Evolutionary conservation across 1,284 basidiomycete species (phyloP).

Genomic region (Ustilago crameri): DNA sequence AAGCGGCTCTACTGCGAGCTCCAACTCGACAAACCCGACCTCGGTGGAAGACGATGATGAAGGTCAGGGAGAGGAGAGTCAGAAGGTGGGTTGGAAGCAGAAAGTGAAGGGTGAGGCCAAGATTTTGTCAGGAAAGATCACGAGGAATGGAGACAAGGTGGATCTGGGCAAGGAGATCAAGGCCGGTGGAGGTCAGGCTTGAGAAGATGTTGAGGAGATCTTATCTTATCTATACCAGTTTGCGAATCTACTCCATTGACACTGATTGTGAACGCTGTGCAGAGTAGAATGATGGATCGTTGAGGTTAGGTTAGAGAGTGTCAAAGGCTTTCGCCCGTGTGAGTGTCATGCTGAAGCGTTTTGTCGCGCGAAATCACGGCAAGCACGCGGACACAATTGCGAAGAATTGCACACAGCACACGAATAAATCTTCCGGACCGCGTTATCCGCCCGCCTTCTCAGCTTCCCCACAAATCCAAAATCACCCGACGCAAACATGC

Average conservation of each 20-base stretch:
- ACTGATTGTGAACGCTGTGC: too few relatives aligned
- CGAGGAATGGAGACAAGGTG: conserved; percentile 31
- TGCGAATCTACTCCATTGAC: not conserved
- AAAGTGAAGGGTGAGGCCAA: conserved; percentile 45
- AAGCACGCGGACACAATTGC: not conserved
- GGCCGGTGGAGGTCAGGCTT: conserved; percentile 12
- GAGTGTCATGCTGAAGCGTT: not conserved
- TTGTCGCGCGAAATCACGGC: conserved; percentile 7
- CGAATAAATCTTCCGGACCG: not conserved
- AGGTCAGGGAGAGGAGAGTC: too few relatives aligned
- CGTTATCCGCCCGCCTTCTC: conserved; percentile 14
- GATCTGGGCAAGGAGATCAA: conserved; percentile 26
- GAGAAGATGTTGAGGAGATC: not conserved
- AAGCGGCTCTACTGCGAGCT: not conserved
- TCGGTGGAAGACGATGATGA: too few relatives aligned
- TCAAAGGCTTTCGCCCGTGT: not conserved
- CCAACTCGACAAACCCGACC: too few relatives aligned
- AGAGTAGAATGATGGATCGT: too few relatives aligned
- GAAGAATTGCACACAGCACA: not conserved
- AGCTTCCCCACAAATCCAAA: not conserved
- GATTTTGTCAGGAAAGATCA: conserved; percentile 35
- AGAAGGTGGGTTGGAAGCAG: conserved; percentile 18
- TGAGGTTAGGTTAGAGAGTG: too few relatives aligned
- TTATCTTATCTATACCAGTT: conserved; percentile 2
- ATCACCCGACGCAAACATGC: not conserved